Evolutionary conservation across 305 asterid genomes (phyloP).

Genomic region (Solanum aculeatissimum): DNA sequence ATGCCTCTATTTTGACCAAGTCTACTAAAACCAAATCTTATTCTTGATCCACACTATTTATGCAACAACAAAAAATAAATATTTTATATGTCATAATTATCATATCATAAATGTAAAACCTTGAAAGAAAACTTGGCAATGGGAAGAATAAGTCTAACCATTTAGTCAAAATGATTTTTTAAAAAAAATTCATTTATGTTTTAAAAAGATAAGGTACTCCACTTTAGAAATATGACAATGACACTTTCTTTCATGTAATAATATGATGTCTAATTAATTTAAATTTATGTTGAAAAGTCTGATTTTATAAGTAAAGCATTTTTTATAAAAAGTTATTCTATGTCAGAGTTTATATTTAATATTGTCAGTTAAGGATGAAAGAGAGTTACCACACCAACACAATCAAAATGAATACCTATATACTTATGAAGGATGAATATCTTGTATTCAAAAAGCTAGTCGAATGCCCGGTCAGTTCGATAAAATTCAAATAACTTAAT

Average conservation of each 20-base stretch:
- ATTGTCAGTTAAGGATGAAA: neutral
- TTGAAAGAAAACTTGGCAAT: neutral
- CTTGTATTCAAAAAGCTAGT: neutral
- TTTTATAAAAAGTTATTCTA: too few relatives aligned
- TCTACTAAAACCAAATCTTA: neutral
- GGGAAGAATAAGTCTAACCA: neutral
- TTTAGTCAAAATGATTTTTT: neutral
- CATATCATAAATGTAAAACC: neutral
- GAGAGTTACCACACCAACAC: neutral
- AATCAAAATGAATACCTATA: neutral
- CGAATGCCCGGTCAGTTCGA: neutral
- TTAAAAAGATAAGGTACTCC: neutral
- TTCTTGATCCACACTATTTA: neutral
- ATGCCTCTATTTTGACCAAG: neutral
- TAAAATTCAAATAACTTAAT: too few relatives aligned
- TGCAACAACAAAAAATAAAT: neutral
- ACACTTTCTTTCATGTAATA: neutral
- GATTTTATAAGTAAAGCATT: neutral
- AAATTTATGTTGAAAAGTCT: fast-evolving
- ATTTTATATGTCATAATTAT: neutral
- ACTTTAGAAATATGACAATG: neutral
- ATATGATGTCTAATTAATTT: neutral
- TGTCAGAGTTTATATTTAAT: neutral
- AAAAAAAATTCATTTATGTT: neutral
- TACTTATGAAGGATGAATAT: neutral